A percentile compares a stretch with the other conserved stretches of the same genome.
These are phyloP conservation scores for Trapa incisa DNA, from an alignment of 345 rosid species.

Conservation along the genomic window DNA sequence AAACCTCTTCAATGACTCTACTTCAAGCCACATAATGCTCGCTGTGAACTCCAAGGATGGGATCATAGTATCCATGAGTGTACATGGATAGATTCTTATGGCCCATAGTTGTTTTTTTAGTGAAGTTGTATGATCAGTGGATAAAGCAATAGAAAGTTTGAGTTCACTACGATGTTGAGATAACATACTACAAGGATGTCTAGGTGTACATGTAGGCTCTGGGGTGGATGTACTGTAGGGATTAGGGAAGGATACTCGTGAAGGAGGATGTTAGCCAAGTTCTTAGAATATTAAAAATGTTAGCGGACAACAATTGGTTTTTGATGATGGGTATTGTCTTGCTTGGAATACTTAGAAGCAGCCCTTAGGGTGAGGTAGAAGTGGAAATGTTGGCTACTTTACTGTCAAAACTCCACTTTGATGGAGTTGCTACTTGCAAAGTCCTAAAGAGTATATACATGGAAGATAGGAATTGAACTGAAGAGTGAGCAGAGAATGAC, in stretches of 20 bases:
- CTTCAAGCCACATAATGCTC: constrained; percentile 65
- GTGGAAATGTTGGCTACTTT: constrained; percentile 77
- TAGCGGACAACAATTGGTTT: constrained; percentile 65
- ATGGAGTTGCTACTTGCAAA: constrained; percentile 84
- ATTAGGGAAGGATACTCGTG: constrained; percentile 86
- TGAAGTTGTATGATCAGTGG: constrained; percentile 72
- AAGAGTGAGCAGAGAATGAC: constrained; percentile 39
- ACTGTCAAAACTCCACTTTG: constrained; percentile 73
- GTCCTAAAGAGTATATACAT: constrained; percentile 82
- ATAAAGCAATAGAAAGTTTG: constrained; percentile 42
- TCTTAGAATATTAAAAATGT: constrained; percentile 88
- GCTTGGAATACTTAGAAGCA: constrained; percentile 94
- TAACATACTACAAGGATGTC: constrained; percentile 91
- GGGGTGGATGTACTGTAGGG: constrained; percentile 87
- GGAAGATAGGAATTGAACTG: constrained; percentile 47
- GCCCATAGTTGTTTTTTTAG: constrained; percentile 78
- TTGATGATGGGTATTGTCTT: constrained; percentile 89
- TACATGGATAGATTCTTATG: constrained; percentile 77
- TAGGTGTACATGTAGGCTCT: constrained; percentile 91
- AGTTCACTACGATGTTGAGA: constrained; percentile 70
- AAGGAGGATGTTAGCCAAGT: constrained; percentile 72
- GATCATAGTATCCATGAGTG: constrained; percentile 50
- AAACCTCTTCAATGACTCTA: constrained; percentile 74
- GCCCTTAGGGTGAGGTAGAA: constrained; percentile 99
- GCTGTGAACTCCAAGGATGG: constrained; percentile 83